Percentiles rank a stretch among this genome's conserved stretches.
These are phyloP conservation scores for Flaveria linearis DNA, from an alignment of 129 eudicot species.

Conservation along the genomic window DNA sequence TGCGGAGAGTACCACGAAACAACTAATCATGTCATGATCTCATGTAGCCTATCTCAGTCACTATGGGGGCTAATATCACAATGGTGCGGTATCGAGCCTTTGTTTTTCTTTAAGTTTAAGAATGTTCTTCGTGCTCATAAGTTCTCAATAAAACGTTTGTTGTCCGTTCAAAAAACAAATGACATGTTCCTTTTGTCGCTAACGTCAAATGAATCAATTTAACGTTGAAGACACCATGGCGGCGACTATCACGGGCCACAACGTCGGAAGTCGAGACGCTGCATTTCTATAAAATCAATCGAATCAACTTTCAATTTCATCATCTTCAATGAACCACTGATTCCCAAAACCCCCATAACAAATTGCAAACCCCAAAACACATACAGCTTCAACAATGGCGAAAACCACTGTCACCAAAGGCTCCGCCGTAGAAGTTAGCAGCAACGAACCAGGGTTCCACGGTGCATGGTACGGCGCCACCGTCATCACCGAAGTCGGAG, in stretches of 20 bases:
- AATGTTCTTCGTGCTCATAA: no score
- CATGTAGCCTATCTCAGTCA: no score
- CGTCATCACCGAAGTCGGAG: background rate
- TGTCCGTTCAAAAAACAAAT: no score
- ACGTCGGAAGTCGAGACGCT: background rate
- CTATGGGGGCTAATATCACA: no score
- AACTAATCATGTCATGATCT: no score
- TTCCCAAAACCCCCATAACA: background rate
- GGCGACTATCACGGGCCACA: background rate
- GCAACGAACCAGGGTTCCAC: conserved; percentile 30
- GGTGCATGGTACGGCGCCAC: conserved; percentile 45
- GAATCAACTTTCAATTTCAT: background rate
- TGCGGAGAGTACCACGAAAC: no score
- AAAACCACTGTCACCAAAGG: background rate
- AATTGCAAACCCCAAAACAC: background rate
- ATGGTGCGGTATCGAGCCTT: no score
- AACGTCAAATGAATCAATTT: background rate
- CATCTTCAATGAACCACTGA: background rate
- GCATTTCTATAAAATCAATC: background rate
- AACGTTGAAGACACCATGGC: background rate
- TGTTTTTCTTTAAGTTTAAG: no score
- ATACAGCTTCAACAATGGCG: background rate
- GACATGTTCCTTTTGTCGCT: no score
- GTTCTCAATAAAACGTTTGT: no score
- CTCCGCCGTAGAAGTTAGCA: conserved; percentile 30